Percentiles rank a stretch among this genome's conserved stretches.
phyloP scores from a whole-genome alignment of 169 alveolate species.

The Theileria luwenshuni region DNA sequence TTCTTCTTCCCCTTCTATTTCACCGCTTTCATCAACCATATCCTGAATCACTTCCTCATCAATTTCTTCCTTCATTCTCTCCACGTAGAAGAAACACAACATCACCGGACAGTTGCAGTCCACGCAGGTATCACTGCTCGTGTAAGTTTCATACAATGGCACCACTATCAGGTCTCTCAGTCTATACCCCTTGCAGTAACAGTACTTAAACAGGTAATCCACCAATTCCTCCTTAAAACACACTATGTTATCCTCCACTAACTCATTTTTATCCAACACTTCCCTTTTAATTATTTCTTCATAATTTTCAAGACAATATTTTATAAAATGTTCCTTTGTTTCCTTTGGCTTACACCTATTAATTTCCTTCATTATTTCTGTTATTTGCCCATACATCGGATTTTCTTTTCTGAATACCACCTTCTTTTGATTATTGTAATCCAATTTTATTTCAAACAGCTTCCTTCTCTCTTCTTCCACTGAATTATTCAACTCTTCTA shows the following conservation, averaged over 20 bases:
- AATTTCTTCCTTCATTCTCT: too few species aligned
- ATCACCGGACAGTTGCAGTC: not conserved
- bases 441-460: constrained; percentile 4
- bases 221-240: not conserved
- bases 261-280: not conserved
- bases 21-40: not conserved
- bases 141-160: not conserved
- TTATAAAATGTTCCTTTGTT: not conserved
- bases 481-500: too few species aligned
- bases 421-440: constrained; percentile 1
- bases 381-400: not conserved
- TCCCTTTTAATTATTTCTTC: constrained; percentile 4
- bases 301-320: not conserved
- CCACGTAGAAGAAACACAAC: not conserved
- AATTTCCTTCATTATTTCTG: not conserved
- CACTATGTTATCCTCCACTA: not conserved
- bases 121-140: not conserved
- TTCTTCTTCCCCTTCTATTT: not conserved
- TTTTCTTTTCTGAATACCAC: not conserved
- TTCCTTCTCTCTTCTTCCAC: too few species aligned
- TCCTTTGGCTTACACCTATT: constrained; percentile 1
- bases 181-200: not conserved
- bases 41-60: not conserved
- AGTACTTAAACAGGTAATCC: not conserved
- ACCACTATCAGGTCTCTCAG: not conserved